phyloP scores from a whole-genome alignment of 805 yeast genomes.

The Yarrowia sp. region DNA sequence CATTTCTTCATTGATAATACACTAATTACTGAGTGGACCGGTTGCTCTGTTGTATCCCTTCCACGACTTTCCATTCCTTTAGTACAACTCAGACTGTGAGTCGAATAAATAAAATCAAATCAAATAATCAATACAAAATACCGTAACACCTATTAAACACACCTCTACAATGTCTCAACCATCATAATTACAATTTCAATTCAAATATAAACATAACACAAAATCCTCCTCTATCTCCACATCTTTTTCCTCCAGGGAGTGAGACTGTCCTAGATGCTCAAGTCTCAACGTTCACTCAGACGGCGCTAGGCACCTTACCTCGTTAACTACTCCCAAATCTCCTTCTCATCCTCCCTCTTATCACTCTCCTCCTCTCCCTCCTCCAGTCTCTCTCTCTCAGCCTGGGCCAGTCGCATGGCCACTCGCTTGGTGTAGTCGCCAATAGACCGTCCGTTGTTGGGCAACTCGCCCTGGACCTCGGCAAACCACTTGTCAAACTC shows the following conservation, averaged over 20 bases:
- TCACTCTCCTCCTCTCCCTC: constrained; percentile 93
- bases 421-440: constrained; percentile 91
- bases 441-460: constrained; percentile 64
- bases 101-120: no score
- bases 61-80: no score
- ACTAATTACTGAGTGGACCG: no score
- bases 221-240: background rate
- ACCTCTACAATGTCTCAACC: no score
- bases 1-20: no score
- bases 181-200: constrained; percentile 10
- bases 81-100: no score
- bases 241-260: background rate
- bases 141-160: no score
- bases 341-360: constrained; percentile 82
- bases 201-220: constrained; percentile 18
- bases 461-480: constrained; percentile 44
- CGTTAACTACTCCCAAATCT: constrained; percentile 63
- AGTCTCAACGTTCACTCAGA: no score
- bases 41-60: no score
- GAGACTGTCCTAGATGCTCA: background rate
- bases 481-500: constrained; percentile 72
- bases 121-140: no score
- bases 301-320: background rate
- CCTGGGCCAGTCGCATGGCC: constrained; percentile 81
- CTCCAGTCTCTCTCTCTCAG: constrained; percentile 84